A percentile compares a stretch with the other conserved stretches of the same genome.
phyloP scores from a whole-genome alignment of 768 basidiomycete species.

The Panaeolus cyanescens region DNA sequence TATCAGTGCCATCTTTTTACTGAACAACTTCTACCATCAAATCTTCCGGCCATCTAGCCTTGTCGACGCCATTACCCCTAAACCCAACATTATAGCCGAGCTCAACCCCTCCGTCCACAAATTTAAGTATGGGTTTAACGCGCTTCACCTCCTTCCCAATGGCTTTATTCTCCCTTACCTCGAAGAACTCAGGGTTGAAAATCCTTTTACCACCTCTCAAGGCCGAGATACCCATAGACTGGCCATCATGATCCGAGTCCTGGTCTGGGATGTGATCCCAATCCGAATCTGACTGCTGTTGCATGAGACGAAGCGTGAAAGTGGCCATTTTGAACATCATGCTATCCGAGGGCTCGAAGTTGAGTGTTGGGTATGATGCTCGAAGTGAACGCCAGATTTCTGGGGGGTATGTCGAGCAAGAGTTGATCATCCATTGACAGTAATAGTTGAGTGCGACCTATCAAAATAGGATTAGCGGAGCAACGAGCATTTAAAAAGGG shows the following conservation, averaged over 20 bases:
- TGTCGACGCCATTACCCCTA: slow-evolving; percentile 17
- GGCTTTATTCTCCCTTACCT: slow-evolving; percentile 18
- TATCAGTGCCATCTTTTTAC: too few species aligned
- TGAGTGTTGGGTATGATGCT: slow-evolving; percentile 14
- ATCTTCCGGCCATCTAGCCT: slow-evolving; percentile 19
- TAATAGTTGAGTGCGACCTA: slow-evolving; percentile 27
- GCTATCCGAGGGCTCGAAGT: slow-evolving; percentile 19
- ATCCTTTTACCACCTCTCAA: slow-evolving; percentile 4
- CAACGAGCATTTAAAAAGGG: neutral
- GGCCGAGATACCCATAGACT: too few species aligned
- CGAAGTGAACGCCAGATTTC: slow-evolving; percentile 22
- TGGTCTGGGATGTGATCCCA: too few species aligned
- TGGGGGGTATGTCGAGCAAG: slow-evolving; percentile 18
- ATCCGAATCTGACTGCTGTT: too few species aligned
- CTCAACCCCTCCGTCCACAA: neutral
- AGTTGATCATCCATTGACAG: slow-evolving; percentile 24
- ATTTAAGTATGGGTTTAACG: neutral
- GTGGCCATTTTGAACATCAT: slow-evolving; percentile 18
- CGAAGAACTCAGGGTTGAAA: slow-evolving; percentile 19
- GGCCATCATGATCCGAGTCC: too few species aligned
- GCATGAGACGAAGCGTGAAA: slow-evolving; percentile 10
- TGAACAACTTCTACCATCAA: slow-evolving; percentile 16
- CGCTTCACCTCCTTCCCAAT: slow-evolving; percentile 14
- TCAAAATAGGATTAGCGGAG: too few species aligned
- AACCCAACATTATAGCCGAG: slow-evolving; percentile 18